phyloP scores from a whole-genome alignment of 129 eudicot species.

The carrot (Daucus carota) region DNA sequence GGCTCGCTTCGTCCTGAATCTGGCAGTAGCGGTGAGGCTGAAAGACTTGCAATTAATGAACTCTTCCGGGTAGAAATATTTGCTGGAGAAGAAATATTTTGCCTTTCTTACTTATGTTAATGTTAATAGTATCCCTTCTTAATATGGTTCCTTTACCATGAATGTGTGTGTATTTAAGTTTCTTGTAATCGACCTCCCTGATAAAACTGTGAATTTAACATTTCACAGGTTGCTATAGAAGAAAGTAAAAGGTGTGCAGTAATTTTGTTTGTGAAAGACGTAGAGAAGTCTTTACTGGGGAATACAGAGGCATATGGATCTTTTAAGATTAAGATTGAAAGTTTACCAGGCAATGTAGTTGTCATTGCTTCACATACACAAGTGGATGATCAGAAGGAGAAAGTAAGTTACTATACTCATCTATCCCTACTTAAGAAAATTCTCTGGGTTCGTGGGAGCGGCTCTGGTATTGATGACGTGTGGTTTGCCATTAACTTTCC shows the following conservation, averaged over 20 bases:
- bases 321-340: constrained; percentile 70
- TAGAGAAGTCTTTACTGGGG: constrained; percentile 77
- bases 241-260: constrained; percentile 60
- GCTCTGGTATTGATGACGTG: neutral
- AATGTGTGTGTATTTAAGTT: neutral
- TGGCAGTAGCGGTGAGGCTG: constrained; percentile 55
- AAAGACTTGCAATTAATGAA: constrained; percentile 68
- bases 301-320: constrained; percentile 67
- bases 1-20: constrained; percentile 66
- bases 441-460: neutral
- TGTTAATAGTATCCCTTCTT: neutral
- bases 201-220: neutral
- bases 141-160: neutral
- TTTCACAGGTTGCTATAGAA: constrained; percentile 58
- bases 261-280: constrained; percentile 69
- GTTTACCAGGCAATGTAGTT: constrained; percentile 58
- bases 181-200: neutral
- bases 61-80: constrained; percentile 54
- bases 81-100: neutral
- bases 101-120: neutral
- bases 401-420: constrained; percentile 33
- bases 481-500: neutral
- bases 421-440: neutral
- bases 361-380: constrained; percentile 81
- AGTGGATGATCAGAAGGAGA: constrained; percentile 78